A percentile compares a stretch with the other conserved stretches of the same genome.
Conservation (phyloP, 192 early-diverging fungal species). For the Rhizophagus sp. region DNA sequence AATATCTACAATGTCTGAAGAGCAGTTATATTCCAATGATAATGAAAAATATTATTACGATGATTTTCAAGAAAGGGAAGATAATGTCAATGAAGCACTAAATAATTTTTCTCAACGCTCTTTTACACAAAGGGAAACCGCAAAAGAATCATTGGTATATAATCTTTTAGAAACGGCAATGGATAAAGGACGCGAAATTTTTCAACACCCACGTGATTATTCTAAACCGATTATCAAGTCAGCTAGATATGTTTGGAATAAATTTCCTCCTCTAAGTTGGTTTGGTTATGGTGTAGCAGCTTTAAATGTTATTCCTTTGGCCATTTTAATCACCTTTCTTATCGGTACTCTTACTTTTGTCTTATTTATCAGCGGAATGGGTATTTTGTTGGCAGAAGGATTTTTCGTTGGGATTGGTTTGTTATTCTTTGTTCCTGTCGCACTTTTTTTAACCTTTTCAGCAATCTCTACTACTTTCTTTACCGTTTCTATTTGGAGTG, state of each 20-base stretch:
- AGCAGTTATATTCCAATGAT: too few relatives aligned
- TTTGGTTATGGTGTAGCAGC: neutral
- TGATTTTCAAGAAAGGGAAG: too few relatives aligned
- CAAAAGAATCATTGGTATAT: too few relatives aligned
- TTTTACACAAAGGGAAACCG: too few relatives aligned
- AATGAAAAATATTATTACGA: too few relatives aligned
- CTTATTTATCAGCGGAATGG: neutral
- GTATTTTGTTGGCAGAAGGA: conserved; percentile 2
- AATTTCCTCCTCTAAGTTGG: conserved; percentile 18
- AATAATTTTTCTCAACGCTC: too few relatives aligned
- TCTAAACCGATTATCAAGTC: neutral
- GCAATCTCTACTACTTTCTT: neutral
- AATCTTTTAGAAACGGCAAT: neutral
- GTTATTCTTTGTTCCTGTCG: conserved; percentile 3
- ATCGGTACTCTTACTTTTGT: neutral
- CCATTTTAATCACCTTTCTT: neutral
- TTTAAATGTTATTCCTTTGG: neutral
- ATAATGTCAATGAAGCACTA: too few relatives aligned
- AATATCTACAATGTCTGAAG: too few relatives aligned
- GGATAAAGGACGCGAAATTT: neutral
- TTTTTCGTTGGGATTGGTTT: neutral
- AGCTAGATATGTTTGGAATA: neutral
- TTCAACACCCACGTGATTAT: neutral
- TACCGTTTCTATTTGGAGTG: neutral
- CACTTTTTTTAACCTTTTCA: neutral